A percentile compares a stretch with the other conserved stretches of the same genome.
Conservation (phyloP, 257 asterid species). For the Cordia subcordata region DNA sequence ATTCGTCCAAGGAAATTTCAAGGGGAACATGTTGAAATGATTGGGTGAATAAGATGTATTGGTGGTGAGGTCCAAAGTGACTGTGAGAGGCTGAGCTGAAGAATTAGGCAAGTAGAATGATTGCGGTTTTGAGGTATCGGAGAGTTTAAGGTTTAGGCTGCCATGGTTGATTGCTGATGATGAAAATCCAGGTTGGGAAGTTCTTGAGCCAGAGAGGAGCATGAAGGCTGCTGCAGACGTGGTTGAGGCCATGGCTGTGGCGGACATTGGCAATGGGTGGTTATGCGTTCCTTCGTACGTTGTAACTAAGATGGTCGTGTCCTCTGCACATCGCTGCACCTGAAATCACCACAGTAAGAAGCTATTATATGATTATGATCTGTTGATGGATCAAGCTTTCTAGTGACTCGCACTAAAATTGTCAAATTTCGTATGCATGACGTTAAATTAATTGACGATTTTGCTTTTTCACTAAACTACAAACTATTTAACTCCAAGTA, state of each 20-base stretch:
- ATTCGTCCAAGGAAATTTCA: conserved; percentile 35
- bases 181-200: conserved; percentile 23
- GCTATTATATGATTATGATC: too few species aligned
- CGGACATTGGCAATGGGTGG: conserved; percentile 77
- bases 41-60: conserved; percentile 32
- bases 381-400: too few species aligned
- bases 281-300: conserved; percentile 90
- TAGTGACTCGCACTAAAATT: too few species aligned
- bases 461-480: too few species aligned
- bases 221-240: conserved; percentile 93
- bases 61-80: conserved; percentile 74
- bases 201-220: conserved; percentile 81
- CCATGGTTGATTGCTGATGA: conserved; percentile 14
- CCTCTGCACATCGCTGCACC: conserved; percentile 76
- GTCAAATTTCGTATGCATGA: too few species aligned
- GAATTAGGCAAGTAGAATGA: conserved; percentile 39
- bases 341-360: conserved; percentile 1
- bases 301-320: conserved; percentile 72
- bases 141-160: conserved; percentile 16
- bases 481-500: too few species aligned
- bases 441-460: too few species aligned
- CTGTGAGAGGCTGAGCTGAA: conserved; percentile 51
- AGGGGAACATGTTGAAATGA: conserved; percentile 28
- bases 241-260: conserved; percentile 93
- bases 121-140: conserved; percentile 22